phyloP scores from a whole-genome alignment of 257 asterid genomes.

The Prunella vulgaris region DNA sequence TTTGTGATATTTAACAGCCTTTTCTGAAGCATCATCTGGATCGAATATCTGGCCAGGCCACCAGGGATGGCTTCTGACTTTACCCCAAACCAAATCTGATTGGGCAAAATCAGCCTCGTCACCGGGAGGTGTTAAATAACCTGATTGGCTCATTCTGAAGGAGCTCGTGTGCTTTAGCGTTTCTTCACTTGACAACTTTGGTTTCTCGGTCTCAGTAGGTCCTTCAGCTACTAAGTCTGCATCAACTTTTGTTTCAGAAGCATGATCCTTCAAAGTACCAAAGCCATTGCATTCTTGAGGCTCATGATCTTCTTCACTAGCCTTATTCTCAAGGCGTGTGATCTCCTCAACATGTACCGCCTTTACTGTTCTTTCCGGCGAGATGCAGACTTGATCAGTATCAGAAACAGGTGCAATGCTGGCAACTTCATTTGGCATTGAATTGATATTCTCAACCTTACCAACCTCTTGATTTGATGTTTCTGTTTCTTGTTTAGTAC shows the following conservation, averaged over 20 bases:
- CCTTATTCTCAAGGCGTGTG: conserved; percentile 4
- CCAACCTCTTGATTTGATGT: conserved; percentile 11
- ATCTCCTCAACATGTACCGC: conserved; percentile 13
- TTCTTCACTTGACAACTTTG: conserved; percentile 27
- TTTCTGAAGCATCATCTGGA: conserved; percentile 81
- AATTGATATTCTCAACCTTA: conserved; percentile 11
- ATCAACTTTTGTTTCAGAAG: conserved; percentile 33
- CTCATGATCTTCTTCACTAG: conserved; percentile 26
- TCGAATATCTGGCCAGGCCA: conserved; percentile 99
- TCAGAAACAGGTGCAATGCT: conserved; percentile 18
- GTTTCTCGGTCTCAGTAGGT: conserved; percentile 35
- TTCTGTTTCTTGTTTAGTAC: conserved; percentile 25
- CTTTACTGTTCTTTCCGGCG: no score
- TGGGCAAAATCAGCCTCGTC: conserved; percentile 44
- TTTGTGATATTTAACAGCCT: conserved; percentile 64
- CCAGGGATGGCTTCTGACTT: conserved; percentile 97
- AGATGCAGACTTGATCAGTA: conserved; percentile 8
- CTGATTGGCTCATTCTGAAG: conserved; percentile 39
- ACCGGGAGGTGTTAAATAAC: conserved; percentile 55
- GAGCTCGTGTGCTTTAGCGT: conserved; percentile 24
- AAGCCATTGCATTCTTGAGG: conserved; percentile 25
- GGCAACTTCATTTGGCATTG: conserved; percentile 16
- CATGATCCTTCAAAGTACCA: conserved; percentile 26
- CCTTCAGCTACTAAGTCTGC: conserved; percentile 29
- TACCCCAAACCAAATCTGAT: conserved; percentile 96